Evolutionary conservation across 805 yeast species (phyloP).

Genomic region (Hanseniaspora guilliermondii): DNA sequence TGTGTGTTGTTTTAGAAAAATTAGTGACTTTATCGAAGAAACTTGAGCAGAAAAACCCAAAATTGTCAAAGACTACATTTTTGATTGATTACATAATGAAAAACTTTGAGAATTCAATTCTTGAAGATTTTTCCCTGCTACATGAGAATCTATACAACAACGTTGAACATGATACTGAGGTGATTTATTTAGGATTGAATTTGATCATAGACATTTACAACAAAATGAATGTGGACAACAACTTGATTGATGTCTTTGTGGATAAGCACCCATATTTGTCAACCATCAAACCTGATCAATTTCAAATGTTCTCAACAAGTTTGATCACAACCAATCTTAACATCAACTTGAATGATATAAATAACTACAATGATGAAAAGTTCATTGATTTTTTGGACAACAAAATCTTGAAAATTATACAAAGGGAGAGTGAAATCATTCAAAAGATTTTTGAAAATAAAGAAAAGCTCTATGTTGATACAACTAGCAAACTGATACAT

Average conservation of each 20-base stretch:
- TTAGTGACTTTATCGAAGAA: background rate
- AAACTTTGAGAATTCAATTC: background rate
- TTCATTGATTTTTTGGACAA: background rate
- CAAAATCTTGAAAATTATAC: background rate
- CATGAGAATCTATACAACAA: conserved; percentile 8
- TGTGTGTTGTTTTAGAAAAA: background rate
- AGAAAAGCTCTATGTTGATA: background rate
- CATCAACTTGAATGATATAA: background rate
- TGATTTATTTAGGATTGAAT: conserved; percentile 1
- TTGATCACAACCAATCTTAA: background rate
- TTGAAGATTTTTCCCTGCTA: conserved; percentile 5
- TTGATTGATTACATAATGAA: background rate
- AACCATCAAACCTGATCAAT: background rate
- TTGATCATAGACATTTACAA: conserved; percentile 4
- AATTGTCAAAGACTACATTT: background rate
- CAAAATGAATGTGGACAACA: background rate
- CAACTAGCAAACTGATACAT: background rate
- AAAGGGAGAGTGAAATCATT: conserved; percentile 9
- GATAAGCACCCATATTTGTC: conserved; percentile 4
- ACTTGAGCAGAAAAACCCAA: background rate
- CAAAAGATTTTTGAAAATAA: background rate
- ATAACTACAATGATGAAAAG: conserved; percentile 2
- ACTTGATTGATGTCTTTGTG: conserved; percentile 1
- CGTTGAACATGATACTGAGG: conserved; percentile 1
- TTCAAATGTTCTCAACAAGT: background rate